A percentile compares a stretch with the other conserved stretches of the same genome.
Conservation (phyloP, 208 protist genomes). For the Naegleria fowleri region DNA sequence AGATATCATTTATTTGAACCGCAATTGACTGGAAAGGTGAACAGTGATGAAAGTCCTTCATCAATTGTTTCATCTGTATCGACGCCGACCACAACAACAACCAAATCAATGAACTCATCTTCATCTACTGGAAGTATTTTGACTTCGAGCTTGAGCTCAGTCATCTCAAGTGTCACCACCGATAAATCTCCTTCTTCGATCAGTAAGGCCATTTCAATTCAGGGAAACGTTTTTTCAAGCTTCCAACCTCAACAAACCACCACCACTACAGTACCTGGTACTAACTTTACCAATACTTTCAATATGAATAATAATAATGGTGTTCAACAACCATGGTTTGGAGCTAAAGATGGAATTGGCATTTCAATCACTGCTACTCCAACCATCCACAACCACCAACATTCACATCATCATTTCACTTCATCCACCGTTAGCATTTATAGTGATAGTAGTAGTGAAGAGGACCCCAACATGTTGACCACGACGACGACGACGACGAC, state of each 20-base stretch:
- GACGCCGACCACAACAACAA: no score
- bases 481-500: no score
- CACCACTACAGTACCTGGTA: no score
- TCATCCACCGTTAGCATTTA: not conserved
- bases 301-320: not conserved
- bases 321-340: not conserved
- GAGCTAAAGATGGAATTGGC: not conserved
- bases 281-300: not conserved
- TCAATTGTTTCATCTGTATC: not conserved
- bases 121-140: not conserved
- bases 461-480: not conserved
- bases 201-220: not conserved
- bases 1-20: not conserved
- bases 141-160: no score
- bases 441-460: not conserved
- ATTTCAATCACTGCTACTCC: not conserved
- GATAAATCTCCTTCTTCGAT: not conserved
- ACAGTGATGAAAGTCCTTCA: not conserved
- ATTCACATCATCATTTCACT: no score
- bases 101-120: not conserved
- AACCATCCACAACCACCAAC: not conserved
- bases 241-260: no score
- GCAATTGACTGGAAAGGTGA: not conserved
- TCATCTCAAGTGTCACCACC: not conserved
- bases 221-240: not conserved